phyloP scores from a whole-genome alignment of 1,139 yeast species.

The Candida dubliniensis region DNA sequence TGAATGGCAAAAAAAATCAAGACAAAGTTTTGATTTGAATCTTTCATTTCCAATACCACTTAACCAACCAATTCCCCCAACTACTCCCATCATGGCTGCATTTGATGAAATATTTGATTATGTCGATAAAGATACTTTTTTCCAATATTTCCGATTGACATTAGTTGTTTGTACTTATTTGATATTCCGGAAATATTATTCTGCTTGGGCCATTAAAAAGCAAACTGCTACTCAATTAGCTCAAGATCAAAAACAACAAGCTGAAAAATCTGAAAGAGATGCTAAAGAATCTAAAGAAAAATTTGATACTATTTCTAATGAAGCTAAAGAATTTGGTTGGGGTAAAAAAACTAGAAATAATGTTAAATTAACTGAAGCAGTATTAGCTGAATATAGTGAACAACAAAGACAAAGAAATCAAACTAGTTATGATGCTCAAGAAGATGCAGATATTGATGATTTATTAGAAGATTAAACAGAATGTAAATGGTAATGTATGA shows the following conservation, averaged over 20 bases:
- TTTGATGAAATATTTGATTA: slow-evolving; percentile 39
- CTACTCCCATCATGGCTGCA: slow-evolving; percentile 12
- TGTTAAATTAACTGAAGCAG: slow-evolving; percentile 53
- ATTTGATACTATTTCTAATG: slow-evolving; percentile 32
- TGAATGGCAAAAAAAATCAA: no score
- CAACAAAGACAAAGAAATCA: slow-evolving; percentile 46
- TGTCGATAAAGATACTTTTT: slow-evolving; percentile 34
- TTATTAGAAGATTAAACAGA: slow-evolving; percentile 43
- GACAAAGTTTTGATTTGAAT: no score
- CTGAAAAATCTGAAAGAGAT: slow-evolving; percentile 35
- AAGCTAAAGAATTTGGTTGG: slow-evolving; percentile 67
- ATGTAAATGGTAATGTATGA: no score
- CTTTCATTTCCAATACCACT: no score
- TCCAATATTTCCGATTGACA: slow-evolving; percentile 40
- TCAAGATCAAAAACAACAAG: slow-evolving; percentile 45
- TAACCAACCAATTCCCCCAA: no score
- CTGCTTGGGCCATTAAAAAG: slow-evolving; percentile 47
- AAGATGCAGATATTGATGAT: slow-evolving; percentile 66
- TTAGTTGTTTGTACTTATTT: slow-evolving; percentile 38
- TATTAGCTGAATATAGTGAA: slow-evolving; percentile 47
- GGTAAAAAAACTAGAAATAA: slow-evolving; percentile 68
- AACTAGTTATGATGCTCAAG: slow-evolving; percentile 53
- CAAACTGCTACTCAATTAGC: slow-evolving; percentile 54
- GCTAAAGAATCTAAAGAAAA: slow-evolving; percentile 30
- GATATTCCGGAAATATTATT: slow-evolving; percentile 37